Percentiles rank a stretch among this genome's conserved stretches.
These are phyloP conservation scores for Malbranchea zuffiana DNA, from an alignment of 2,329 filamentous ascomycete genomes.

Conservation along the genomic window DNA sequence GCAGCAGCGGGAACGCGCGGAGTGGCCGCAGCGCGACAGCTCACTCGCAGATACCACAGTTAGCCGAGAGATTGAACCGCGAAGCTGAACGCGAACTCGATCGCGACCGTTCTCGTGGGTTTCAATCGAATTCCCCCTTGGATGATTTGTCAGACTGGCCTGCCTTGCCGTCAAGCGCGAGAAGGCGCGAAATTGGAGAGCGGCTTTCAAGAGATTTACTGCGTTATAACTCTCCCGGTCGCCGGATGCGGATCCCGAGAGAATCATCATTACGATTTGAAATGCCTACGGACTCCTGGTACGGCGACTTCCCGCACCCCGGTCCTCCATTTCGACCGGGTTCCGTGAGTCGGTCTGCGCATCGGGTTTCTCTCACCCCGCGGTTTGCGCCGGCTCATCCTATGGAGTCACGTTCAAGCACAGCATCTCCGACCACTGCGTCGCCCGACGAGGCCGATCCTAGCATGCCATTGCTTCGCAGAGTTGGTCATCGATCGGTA, in stretches of 20 bases:
- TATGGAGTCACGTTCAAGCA: conserved; percentile 7
- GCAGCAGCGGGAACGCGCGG: conserved; percentile 17
- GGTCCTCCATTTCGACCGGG: not conserved
- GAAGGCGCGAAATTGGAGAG: conserved; percentile 26
- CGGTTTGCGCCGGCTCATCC: conserved; percentile 35
- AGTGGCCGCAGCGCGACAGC: conserved; percentile 22
- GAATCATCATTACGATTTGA: conserved; percentile 27
- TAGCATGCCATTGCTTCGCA: conserved; percentile 22
- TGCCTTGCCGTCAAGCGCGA: conserved; percentile 16
- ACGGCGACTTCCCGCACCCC: conserved; percentile 16
- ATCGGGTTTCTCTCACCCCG: conserved; percentile 27
- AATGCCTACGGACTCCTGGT: conserved; percentile 21
- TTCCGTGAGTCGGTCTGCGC: conserved; percentile 4
- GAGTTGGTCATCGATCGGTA: conserved; percentile 27
- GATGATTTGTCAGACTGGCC: conserved; percentile 18
- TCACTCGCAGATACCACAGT: conserved; percentile 23
- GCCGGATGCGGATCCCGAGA: conserved; percentile 28
- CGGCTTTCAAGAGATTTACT: conserved; percentile 26
- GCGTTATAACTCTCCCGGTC: conserved; percentile 25
- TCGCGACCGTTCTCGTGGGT: conserved; percentile 10
- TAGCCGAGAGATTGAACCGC: conserved; percentile 20
- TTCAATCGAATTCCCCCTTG: not conserved
- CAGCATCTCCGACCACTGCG: conserved; percentile 1
- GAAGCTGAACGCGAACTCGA: conserved; percentile 22
- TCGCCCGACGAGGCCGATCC: conserved; percentile 15